Base-by-base conservation (phyloP, 352 stramenopile species). In the Phytophthora hybrid region DNA sequence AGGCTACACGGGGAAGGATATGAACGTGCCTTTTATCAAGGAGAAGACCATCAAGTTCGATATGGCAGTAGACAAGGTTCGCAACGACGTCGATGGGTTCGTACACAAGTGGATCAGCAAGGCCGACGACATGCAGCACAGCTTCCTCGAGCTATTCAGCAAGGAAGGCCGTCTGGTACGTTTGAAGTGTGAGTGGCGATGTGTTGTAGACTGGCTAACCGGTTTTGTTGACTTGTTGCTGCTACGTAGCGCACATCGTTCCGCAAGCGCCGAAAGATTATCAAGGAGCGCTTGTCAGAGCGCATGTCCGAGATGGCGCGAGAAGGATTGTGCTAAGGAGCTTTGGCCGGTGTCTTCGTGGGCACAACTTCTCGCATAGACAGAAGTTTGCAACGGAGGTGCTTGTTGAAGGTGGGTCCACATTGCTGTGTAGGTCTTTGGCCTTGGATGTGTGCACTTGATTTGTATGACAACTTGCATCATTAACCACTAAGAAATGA, bases 11-110 rank as follows among this genome's bases (percentile, higher is more conserved):
- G 93, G 91, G 71, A 97, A 97, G 76, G 93, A 97, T 54, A 97
- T 98, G 91, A 98, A 98, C 63, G 91, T 97, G 52, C 87, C 88
- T 52, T 93, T 92, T 71, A 89, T 97, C 56, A 94, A 95, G 64
- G 90, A 97, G 70, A 89, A 95, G 69, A 90, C 71, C 55, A 95
- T 97, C 77, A 94, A 97, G 78, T 87, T 95, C 57, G 90, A 97
- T 70, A 95, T 95, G 78, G 79, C 88, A 13, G 77, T 94, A 55
- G 89, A 97, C 76, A 93, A 95, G 66, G 81, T 92, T 56, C 91
- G 91, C 74, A 81, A 93, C 61, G 84, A 94, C 41, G 89, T 93
- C 19, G 88, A 96, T 63, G 79, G 71, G 18, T 85, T 93, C 51
- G 74, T 93, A 44, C 88, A 95, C 78, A 93, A 93, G 74, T 88